Base-by-base conservation (phyloP, 768 basidiomycete species). In the Mycena leptocephala region DNA sequence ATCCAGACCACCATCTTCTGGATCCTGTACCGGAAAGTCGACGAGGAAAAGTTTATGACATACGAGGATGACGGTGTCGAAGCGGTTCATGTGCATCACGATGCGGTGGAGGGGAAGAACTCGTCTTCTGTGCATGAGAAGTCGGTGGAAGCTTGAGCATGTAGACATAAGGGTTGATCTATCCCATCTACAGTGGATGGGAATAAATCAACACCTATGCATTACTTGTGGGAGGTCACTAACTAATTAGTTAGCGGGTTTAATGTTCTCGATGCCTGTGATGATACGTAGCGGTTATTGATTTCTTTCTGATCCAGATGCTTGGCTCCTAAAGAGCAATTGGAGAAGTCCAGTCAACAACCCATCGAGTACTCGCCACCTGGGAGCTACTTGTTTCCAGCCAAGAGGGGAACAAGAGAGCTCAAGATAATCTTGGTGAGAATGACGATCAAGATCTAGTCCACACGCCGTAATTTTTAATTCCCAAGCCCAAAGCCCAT, bases 51-150 rank as follows among this genome's bases (percentile, higher is more conserved):
- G 59, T 61, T 61, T 39, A 61, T 39, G 35, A 61, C 59, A 39
- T 61, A 61, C n/a, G 59, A 61, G n/a, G 59, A 61, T 39, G 59
- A 37, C n/a, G 32, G 10, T 39, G 22, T 61, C 35, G 59, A 61
- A 35, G 59, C 37, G 35, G 5, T 61, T 39, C 1, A 39, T 61
- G 35, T 24, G 59, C 59, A 61, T 61, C 35, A 61, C 22, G 33
- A 59, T 59, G 56, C 56, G 32, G 56, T 59, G 32, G 56, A 61
- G 59, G 59, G 59, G 59, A 61, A 61, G 59, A 39, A 39, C 59
- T 61, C 59, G 59, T 39, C 35, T 35, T 37, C n/a, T 39, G 59
- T n/a, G 59, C 4, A 61, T 61, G 59, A 61, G 35, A 61, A 61
- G 35, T 61, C 59, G 59, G 35, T 61, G 59, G 59, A 61, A 35